phyloP scores from a whole-genome alignment of 805 yeast genomes.

The Schwanniomyces sp. region DNA sequence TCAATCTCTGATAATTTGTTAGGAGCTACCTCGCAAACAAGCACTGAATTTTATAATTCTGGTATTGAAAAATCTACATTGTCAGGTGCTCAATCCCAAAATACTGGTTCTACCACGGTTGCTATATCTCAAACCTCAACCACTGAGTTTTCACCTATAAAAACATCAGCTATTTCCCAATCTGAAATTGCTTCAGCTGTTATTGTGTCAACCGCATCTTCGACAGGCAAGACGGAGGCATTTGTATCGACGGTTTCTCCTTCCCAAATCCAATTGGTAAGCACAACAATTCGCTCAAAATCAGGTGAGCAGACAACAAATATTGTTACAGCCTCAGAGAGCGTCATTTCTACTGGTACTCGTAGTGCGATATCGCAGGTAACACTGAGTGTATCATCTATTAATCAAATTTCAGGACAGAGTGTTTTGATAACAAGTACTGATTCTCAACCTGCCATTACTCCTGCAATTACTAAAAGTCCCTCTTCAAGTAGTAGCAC shows the following conservation, averaged over 20 bases:
- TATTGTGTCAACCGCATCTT: neutral
- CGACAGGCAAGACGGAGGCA: neutral
- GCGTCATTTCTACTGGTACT: neutral
- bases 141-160: too few species aligned
- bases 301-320: neutral
- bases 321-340: neutral
- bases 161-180: neutral
- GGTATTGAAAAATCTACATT: neutral
- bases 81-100: neutral
- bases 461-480: conserved; percentile 4
- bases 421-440: conserved; percentile 3
- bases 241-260: neutral
- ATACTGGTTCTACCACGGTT: neutral
- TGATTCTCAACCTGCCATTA: neutral
- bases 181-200: neutral
- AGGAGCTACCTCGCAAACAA: neutral
- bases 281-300: neutral
- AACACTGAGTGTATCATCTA: neutral
- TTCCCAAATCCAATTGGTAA: neutral
- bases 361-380: neutral
- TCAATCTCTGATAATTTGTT: neutral
- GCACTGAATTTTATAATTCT: neutral
- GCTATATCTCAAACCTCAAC: neutral
- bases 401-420: neutral
- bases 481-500: conserved; percentile 2